Evolutionary conservation across 495 filamentous ascomycete genomes (phyloP).

Genomic region (Neurospora tetraspora): DNA sequence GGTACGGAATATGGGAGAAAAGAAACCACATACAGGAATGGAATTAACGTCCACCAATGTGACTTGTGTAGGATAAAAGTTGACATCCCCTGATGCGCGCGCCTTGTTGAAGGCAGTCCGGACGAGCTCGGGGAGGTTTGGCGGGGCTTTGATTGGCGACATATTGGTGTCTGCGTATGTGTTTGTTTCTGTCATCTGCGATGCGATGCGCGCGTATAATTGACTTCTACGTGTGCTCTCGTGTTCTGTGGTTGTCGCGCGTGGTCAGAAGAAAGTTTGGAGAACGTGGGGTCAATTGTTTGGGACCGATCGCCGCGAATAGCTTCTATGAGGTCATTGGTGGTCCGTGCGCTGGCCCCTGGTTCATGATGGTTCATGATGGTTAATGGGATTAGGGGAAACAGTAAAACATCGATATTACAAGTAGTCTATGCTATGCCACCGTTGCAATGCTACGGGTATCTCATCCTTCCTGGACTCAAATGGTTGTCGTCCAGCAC

Average conservation of each 20-base stretch:
- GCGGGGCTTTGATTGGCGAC: conserved; percentile 14
- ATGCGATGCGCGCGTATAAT: neutral
- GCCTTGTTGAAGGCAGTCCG: conserved; percentile 43
- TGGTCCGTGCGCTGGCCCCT: conserved; percentile 17
- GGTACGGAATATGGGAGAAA: too few species aligned
- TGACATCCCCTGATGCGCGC: conserved; percentile 41
- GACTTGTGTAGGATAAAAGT: conserved; percentile 52
- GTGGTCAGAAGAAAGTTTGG: neutral
- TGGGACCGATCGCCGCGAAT: conserved; percentile 6
- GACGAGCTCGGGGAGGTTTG: conserved; percentile 44
- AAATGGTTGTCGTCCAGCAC: neutral
- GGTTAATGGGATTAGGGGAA: neutral
- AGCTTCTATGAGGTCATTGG: conserved; percentile 27
- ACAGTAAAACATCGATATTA: neutral
- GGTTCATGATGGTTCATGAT: neutral
- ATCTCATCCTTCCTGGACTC: neutral
- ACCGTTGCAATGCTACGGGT: neutral
- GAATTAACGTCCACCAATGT: conserved; percentile 42
- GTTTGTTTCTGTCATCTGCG: conserved; percentile 8
- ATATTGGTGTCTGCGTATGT: conserved; percentile 5
- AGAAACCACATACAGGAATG: conserved; percentile 34
- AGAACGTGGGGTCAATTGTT: neutral
- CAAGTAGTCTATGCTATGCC: neutral
- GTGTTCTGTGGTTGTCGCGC: too few species aligned
- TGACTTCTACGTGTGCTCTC: neutral